Evolutionary conservation across 257 asterid species (phyloP).

Genomic region (Fraxinus cuspidata): DNA sequence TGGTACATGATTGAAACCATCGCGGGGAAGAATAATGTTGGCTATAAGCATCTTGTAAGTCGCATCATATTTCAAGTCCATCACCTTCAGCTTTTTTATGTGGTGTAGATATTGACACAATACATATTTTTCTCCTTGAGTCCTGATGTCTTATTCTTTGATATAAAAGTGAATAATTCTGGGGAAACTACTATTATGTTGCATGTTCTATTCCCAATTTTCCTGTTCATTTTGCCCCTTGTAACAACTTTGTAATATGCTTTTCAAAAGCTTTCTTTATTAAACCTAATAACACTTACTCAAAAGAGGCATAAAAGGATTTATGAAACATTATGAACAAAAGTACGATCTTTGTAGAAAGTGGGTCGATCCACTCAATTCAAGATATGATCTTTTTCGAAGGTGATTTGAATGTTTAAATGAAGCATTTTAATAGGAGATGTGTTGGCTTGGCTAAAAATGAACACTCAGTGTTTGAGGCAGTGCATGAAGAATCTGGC

Average conservation of each 20-base stretch:
- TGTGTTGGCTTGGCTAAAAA: background rate
- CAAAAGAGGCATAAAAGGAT: background rate
- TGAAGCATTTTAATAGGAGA: background rate
- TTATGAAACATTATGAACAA: background rate
- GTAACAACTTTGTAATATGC: slow-evolving; percentile 5
- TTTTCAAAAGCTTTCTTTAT: background rate
- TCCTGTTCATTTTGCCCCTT: background rate
- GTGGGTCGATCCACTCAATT: background rate
- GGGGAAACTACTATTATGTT: slow-evolving; percentile 1
- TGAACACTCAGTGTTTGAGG: background rate
- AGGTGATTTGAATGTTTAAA: background rate
- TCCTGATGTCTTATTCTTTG: slow-evolving; percentile 6
- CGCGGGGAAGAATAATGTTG: slow-evolving; percentile 91
- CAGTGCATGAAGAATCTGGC: background rate
- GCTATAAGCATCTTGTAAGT: slow-evolving; percentile 92
- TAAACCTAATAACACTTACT: background rate
- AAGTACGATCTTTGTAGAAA: too few relatives aligned
- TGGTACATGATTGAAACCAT: slow-evolving; percentile 94
- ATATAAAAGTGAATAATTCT: background rate
- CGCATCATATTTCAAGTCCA: slow-evolving; percentile 7
- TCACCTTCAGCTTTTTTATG: slow-evolving; percentile 13
- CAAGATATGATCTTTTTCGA: background rate
- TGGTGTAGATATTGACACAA: slow-evolving; percentile 17
- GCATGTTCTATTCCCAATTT: slow-evolving; percentile 12
- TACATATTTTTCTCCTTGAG: background rate